These are phyloP conservation scores for Vaccinium myrtillus DNA, from an alignment of 148 eudicot genomes.

Conservation along the genomic window DNA sequence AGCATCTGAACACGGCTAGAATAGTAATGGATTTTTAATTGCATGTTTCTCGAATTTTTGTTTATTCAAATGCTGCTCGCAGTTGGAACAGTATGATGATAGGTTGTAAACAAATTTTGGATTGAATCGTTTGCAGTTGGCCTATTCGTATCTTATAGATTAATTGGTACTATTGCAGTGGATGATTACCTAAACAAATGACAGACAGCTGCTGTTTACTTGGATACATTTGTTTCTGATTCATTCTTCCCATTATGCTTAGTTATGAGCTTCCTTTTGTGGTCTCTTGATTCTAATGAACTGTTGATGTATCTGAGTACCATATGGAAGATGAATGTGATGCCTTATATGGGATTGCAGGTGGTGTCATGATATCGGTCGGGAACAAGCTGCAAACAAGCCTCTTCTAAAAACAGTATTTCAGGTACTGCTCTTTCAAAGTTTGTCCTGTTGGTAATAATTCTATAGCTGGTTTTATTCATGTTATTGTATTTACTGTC, in stretches of 20 bases:
- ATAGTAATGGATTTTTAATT: not conserved
- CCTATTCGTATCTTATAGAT: not conserved
- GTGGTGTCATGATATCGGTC: conserved; percentile 62
- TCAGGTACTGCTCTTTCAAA: conserved; percentile 30
- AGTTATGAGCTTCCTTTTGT: not conserved
- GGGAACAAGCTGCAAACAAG: conserved; percentile 54
- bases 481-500: not conserved
- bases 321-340: not conserved
- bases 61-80: not conserved
- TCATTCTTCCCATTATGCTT: not conserved
- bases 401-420: conserved; percentile 50
- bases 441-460: not conserved
- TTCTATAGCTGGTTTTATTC: not conserved
- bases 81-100: not conserved
- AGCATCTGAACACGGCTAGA: not conserved
- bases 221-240: not conserved
- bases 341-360: conserved; percentile 18
- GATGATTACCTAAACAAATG: not conserved
- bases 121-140: not conserved
- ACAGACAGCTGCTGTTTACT: not conserved
- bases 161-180: not conserved
- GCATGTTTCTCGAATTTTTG: not conserved
- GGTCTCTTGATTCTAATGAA: not conserved
- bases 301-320: not conserved
- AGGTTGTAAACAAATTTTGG: not conserved